A percentile compares a stretch with the other conserved stretches of the same genome.
phyloP scores from a whole-genome alignment of 2,329 filamentous ascomycete genomes.

The Talaromyces sp. region DNA sequence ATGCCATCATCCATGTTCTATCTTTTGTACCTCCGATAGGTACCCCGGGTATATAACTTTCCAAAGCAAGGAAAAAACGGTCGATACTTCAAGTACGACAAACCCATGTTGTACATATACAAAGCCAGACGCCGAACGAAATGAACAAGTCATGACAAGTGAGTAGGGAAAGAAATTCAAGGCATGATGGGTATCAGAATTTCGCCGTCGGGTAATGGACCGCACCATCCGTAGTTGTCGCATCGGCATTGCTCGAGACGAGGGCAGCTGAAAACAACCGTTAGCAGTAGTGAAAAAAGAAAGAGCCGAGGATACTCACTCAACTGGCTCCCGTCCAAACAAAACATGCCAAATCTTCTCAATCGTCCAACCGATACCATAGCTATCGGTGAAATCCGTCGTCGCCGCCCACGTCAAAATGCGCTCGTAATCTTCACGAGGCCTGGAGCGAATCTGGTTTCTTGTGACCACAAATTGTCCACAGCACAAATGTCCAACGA shows the following conservation, averaged over 20 bases:
- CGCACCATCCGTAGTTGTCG: conserved; percentile 34
- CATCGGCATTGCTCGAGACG: conserved; percentile 33
- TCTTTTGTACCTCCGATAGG: not conserved
- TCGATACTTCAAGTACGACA: conserved; percentile 7
- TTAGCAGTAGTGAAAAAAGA: not conserved
- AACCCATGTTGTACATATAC: conserved; percentile 9
- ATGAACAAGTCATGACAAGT: not conserved
- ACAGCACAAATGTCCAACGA: conserved; percentile 36
- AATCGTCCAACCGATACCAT: conserved; percentile 33
- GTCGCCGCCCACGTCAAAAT: conserved; percentile 35
- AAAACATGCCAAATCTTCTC: conserved; percentile 37
- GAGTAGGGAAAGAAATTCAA: not conserved
- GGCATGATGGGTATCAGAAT: conserved; percentile 21
- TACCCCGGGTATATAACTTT: conserved; percentile 3
- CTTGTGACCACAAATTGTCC: conserved; percentile 38
- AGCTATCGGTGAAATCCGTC: conserved; percentile 32
- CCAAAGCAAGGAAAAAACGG: not conserved
- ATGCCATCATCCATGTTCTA: conserved; percentile 7
- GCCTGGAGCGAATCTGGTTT: conserved; percentile 30
- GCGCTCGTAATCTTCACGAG: conserved; percentile 32
- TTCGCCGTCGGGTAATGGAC: conserved; percentile 30
- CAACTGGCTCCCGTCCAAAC: conserved; percentile 31
- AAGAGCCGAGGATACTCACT: conserved; percentile 25
- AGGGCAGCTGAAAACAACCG: conserved; percentile 26
- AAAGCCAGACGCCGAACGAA: conserved; percentile 9